Base-by-base conservation (phyloP, 441 rosid genomes). In the Dalechampia spathulata region DNA sequence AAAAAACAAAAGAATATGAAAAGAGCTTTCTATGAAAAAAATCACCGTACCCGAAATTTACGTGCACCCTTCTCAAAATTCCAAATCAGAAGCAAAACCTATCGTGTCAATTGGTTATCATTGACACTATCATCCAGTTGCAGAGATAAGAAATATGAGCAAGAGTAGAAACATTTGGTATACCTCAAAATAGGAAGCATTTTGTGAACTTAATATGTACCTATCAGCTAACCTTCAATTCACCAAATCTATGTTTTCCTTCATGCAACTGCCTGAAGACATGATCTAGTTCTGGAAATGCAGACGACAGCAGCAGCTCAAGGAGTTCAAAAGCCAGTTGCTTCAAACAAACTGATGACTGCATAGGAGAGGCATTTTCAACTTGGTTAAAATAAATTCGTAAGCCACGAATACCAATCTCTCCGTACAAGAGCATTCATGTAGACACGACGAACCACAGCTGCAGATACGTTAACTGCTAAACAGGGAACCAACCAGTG, bases 321-420 rank as follows among this genome's bases (percentile, higher is more conserved):
- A 90, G 66, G 58, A 94, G 80, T 65, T 84, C 96, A 53, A 62
- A 94, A 26, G 83, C 83, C 52, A 90, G 68, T 52, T 78, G 87
- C 80, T 87, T 90, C 67, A 90, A 64, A 62, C 91, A 83, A 58
- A 84, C 94, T 22, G 86, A 60, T 13, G 98, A 87, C 99, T 93
- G 81, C 76, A 72, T 49, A 36, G 23, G 45, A 20, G 49, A 48
- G 58, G 7, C 41, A 20, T 57, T 17, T 13, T 48, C 28, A 28
- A 39, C 42, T 56, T 3, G n/a, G 21, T 60, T 39, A 47, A 25
- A 40, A 42, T 43, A 23, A 55, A 55, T 17, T 25, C 14, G 6
- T 41, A 48, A 37, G 22, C 21, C 6, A 6, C 5, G 5, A 61
- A n/a, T 21, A 8, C 0, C 12, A 16, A 25, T 12, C 15, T 28